Percentiles rank a stretch among this genome's conserved stretches.
Evolutionary conservation across 208 protist genomes (phyloP).

Genomic region (Leishmania mexicana): DNA sequence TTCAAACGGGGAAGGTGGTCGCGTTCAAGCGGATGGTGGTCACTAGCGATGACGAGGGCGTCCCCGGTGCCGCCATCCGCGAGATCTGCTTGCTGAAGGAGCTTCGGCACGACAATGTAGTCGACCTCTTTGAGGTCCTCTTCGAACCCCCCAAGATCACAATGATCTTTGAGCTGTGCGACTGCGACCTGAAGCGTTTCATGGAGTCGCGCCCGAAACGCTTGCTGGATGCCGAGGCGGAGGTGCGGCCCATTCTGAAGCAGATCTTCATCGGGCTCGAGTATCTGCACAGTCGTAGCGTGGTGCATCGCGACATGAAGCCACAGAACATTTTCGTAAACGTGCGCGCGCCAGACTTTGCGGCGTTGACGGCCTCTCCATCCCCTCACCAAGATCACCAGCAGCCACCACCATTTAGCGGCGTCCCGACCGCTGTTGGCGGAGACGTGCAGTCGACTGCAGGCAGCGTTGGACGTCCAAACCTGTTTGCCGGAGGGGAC

Average conservation of each 20-base stretch:
- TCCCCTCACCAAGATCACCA: constrained; percentile 2
- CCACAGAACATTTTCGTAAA: constrained; percentile 91
- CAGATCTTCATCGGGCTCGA: constrained; percentile 78
- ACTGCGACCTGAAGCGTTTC: constrained; percentile 97
- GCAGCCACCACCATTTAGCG: not conserved
- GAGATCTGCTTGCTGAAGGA: constrained; percentile 95
- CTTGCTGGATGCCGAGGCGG: constrained; percentile 44
- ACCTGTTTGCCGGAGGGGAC: not conserved
- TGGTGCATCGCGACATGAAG: constrained; percentile 93
- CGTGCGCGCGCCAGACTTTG: constrained; percentile 39
- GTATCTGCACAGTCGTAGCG: constrained; percentile 74
- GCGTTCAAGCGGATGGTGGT: constrained; percentile 92
- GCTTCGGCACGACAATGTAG: constrained; percentile 94
- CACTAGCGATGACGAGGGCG: constrained; percentile 88
- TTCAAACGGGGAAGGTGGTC: constrained; percentile 69
- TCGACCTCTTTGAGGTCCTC: constrained; percentile 95
- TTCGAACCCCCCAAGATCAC: constrained; percentile 97
- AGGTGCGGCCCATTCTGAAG: constrained; percentile 70
- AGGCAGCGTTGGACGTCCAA: not conserved
- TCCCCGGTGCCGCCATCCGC: constrained; percentile 90
- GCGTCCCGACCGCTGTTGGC: not conserved
- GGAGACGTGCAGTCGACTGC: not conserved
- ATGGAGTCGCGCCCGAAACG: constrained; percentile 70
- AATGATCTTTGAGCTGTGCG: constrained; percentile 97
- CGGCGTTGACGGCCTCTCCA: constrained; percentile 26